Conservation (phyloP, 371 early-diverging fungal genomes). For the Mucor sp. region DNA sequence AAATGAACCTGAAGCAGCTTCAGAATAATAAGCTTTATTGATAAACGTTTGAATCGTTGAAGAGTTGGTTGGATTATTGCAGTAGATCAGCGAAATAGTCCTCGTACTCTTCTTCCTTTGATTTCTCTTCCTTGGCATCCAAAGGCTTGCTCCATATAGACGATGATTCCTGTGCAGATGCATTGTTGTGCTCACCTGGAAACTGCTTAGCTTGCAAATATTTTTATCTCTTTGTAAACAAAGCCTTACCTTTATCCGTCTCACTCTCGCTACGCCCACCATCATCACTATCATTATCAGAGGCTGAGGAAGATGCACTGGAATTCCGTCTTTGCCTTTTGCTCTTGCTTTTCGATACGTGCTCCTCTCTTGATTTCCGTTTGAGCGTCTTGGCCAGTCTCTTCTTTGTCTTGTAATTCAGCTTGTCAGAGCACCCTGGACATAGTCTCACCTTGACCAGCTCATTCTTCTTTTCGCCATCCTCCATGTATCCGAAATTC, state of each 20-base stretch:
- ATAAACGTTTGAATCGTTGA: too few species aligned
- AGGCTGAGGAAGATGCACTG: not conserved
- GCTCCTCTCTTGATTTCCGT: slow-evolving; percentile 4
- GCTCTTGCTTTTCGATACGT: slow-evolving; percentile 1
- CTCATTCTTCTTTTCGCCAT: slow-evolving; percentile 72
- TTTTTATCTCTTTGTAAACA: not conserved
- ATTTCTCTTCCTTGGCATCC: slow-evolving; percentile 37
- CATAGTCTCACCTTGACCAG: slow-evolving; percentile 83
- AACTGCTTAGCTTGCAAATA: not conserved
- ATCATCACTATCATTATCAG: not conserved
- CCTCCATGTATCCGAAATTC: slow-evolving; percentile 81
- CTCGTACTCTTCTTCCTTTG: slow-evolving; percentile 49
- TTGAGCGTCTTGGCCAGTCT: slow-evolving; percentile 24
- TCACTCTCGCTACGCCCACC: not conserved
- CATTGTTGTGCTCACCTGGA: not conserved
- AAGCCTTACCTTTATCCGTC: slow-evolving; percentile 7
- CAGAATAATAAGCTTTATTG: too few species aligned
- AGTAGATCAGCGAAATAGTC: slow-evolving; percentile 53
- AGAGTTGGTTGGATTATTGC: slow-evolving; percentile 28
- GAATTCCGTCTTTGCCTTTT: not conserved
- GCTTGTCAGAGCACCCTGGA: slow-evolving; percentile 59
- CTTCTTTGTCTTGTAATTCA: slow-evolving; percentile 42
- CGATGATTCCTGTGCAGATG: slow-evolving; percentile 5
- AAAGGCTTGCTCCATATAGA: slow-evolving; percentile 45
- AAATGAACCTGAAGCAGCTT: too few species aligned